Evolutionary conservation across 148 eudicot species (phyloP).

Genomic region (Persicaria maculosa): DNA sequence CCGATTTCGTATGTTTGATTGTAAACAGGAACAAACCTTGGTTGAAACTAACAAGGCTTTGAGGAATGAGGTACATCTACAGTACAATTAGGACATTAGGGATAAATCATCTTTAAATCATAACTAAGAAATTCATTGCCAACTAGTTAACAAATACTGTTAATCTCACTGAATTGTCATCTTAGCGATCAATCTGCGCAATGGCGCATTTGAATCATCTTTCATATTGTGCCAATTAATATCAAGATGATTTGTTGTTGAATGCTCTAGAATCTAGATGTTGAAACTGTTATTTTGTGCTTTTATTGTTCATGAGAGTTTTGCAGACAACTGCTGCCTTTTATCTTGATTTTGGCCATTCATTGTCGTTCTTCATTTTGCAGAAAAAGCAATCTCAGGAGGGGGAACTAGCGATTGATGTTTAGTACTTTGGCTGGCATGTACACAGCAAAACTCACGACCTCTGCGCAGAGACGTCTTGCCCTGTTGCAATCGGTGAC

Average conservation of each 20-base stretch:
- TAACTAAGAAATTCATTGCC: too few species aligned
- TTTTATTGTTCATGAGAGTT: not conserved
- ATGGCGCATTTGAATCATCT: too few species aligned
- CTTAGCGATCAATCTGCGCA: too few species aligned
- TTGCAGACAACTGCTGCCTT: not conserved
- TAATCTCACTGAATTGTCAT: too few species aligned
- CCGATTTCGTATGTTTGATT: not conserved
- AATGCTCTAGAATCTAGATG: too few species aligned
- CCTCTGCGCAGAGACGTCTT: constrained; percentile 59
- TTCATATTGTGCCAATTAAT: too few species aligned
- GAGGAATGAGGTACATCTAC: constrained; percentile 28
- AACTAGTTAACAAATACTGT: too few species aligned
- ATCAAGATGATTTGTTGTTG: not conserved
- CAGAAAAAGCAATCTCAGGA: constrained; percentile 51
- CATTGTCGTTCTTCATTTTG: constrained; percentile 4
- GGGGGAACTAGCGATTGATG: constrained; percentile 64
- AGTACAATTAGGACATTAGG: too few species aligned
- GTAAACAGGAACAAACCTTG: constrained; percentile 40
- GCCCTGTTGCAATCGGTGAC: constrained; percentile 63
- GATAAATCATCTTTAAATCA: too few species aligned
- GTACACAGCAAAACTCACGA: constrained; percentile 55
- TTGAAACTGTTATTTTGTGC: not conserved
- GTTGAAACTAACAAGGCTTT: constrained; percentile 43
- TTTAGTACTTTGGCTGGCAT: constrained; percentile 51
- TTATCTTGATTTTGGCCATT: not conserved